Evolutionary conservation across 306 rosid species (phyloP), one percentile per base, ranked within the genome.

Genomic region (Pachyrhizus erosus): DNA sequence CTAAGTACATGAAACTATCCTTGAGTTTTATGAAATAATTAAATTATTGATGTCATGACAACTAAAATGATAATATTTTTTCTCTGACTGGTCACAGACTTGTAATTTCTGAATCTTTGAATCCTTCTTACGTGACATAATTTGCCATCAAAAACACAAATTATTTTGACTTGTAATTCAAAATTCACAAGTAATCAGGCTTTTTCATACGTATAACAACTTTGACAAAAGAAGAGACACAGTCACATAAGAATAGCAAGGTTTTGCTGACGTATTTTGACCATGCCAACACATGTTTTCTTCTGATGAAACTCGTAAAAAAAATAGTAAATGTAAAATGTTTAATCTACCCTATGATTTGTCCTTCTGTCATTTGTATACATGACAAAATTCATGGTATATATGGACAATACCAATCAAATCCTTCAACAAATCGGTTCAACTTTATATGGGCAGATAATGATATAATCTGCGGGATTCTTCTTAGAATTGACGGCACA

Each of bases 111-210:
- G 26, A 70, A 42, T 14, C 64, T 57, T 31, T 43, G 66, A 77
- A 48, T 45, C 49, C 45, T 61, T 33, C 75, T 54, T 31, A 23
- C 11, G 48, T 70, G 75, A 42, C 21, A 20, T 20, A 64, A 13
- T 40, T 20, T 11, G 9, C 20, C 23, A 81, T 48, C 18, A 23
- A 46, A 77, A 31, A 39, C 61, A 61, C 49, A 29, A 5, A 62
- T 14, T n/a, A 45, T 33, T 48, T 61, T 9, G 49, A 34, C 40
- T 49, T 64, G 61, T 20, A 49, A n/a, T 29, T 40, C 45, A 73
- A 48, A 34, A 34, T 5, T 34, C 71, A 34, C 68, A 34, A 74
- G 85, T 52, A 82, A 65, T 65, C 34, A 17, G 75, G 73, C 76
- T 74, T 64, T 10, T 77, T 65, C 76, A 54, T 34, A 81, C 13